These are phyloP conservation scores for Aspergillus niger DNA, from an alignment of 2,329 filamentous ascomycete genomes.

Conservation along the genomic window DNA sequence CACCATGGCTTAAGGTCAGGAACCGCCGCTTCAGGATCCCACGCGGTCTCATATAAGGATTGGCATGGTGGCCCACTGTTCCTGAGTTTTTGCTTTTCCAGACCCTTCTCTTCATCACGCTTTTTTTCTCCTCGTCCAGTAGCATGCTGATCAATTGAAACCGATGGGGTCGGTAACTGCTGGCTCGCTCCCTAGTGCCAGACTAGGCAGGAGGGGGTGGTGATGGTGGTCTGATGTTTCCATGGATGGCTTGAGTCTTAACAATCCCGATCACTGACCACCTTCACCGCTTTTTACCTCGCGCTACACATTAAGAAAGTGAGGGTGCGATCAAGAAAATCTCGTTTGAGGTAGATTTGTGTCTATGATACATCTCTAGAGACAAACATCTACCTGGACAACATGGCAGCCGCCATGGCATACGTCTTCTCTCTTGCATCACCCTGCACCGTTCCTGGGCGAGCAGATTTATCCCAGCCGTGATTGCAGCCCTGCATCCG, in stretches of 20 bases:
- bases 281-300: neutral
- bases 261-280: neutral
- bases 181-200: neutral
- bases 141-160: constrained; percentile 1
- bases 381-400: constrained; percentile 12
- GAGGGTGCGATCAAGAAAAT: no score
- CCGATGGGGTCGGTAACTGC: neutral
- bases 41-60: constrained; percentile 7
- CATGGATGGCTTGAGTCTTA: neutral
- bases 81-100: constrained; percentile 1
- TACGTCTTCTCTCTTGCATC: constrained; percentile 40
- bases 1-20: constrained; percentile 21
- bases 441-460: constrained; percentile 29
- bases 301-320: neutral
- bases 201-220: constrained; percentile 1
- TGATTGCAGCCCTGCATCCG: constrained; percentile 41
- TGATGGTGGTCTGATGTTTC: constrained; percentile 4
- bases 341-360: neutral
- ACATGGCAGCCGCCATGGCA: constrained; percentile 34
- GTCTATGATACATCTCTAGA: neutral
- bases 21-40: constrained; percentile 17
- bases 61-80: constrained; percentile 13
- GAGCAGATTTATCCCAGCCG: constrained; percentile 42
- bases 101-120: neutral
- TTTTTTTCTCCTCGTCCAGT: neutral